Conservation (phyloP, 2,329 filamentous ascomycete genomes). For the Fusarium sp. region DNA sequence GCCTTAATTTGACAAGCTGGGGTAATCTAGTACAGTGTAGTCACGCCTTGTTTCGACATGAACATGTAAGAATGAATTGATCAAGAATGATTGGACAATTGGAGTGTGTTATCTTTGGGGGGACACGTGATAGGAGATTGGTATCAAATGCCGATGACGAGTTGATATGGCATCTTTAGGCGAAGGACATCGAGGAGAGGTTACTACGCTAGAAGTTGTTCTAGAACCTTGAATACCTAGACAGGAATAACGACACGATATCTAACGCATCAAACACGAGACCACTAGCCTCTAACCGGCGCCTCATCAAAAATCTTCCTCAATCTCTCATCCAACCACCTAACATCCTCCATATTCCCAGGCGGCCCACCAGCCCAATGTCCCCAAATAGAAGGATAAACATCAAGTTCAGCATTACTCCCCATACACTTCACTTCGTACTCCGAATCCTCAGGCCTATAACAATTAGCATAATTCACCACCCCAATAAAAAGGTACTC, state of each 20-base stretch:
- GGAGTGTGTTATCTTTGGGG: not conserved
- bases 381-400: constrained; percentile 58
- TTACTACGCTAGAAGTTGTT: not conserved
- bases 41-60: constrained; percentile 17
- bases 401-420: constrained; percentile 50
- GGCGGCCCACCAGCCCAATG: constrained; percentile 76
- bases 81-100: constrained; percentile 3
- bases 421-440: constrained; percentile 71
- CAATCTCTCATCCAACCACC: constrained; percentile 73
- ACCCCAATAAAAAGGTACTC: not conserved
- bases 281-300: not conserved
- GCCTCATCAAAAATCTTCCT: constrained; percentile 31
- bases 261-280: no score
- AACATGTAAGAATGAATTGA: not conserved
- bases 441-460: constrained; percentile 76
- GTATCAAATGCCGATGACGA: not conserved
- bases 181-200: not conserved
- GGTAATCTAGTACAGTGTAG: constrained; percentile 3
- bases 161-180: not conserved
- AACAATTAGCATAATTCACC: not conserved
- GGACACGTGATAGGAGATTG: constrained; percentile 2
- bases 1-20: constrained; percentile 38
- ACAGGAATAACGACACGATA: no score
- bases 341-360: constrained; percentile 75
- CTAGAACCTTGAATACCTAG: not conserved